These are phyloP conservation scores for Corylus avellana DNA, from an alignment of 306 rosid genomes.

Conservation along the genomic window DNA sequence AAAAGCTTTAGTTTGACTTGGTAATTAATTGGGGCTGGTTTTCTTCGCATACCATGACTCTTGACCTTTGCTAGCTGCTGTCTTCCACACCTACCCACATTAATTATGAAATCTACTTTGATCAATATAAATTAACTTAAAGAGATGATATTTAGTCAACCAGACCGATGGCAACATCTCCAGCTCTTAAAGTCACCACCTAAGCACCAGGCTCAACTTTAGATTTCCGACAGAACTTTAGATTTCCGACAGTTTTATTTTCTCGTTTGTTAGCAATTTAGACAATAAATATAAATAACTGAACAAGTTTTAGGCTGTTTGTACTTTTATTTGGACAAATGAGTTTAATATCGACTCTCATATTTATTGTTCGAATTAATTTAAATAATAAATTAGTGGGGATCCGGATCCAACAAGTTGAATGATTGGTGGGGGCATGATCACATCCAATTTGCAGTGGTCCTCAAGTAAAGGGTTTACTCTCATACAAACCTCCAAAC, in stretches of 20 bases:
- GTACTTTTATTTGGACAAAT: no score
- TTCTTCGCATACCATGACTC: neutral
- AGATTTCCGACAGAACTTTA: neutral
- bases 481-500: neutral
- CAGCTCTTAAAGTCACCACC: neutral
- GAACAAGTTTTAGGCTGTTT: no score
- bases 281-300: no score
- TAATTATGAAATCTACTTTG: neutral
- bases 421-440: slow-evolving; percentile 9
- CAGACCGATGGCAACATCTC: slow-evolving; percentile 4
- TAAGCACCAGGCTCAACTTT: neutral
- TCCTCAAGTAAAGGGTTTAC: neutral
- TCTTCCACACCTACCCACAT: neutral
- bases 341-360: no score
- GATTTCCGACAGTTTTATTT: no score
- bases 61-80: neutral
- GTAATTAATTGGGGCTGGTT: no score
- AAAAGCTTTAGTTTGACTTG: neutral
- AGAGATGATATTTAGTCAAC: neutral
- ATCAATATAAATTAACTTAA: neutral
- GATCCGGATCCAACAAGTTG: neutral
- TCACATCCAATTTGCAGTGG: neutral
- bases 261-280: no score
- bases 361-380: no score
- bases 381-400: no score